Conservation (phyloP, 768 basidiomycete genomes). For the Tylopilus felleus region DNA sequence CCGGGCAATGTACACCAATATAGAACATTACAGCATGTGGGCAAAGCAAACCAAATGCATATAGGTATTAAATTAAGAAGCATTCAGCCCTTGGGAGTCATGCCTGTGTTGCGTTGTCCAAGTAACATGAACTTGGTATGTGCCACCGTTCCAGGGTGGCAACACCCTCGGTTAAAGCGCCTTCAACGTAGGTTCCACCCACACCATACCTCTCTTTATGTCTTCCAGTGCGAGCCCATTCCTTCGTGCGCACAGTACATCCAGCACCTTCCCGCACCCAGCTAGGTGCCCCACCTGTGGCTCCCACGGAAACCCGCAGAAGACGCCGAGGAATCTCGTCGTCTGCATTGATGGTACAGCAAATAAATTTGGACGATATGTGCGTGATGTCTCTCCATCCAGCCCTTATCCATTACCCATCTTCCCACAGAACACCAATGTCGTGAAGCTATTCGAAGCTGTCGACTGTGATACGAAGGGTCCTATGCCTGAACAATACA, state of each 20-base stretch:
- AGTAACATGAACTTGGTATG: background rate
- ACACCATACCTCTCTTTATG: background rate
- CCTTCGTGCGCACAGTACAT: background rate
- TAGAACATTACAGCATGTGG: background rate
- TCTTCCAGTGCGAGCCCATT: background rate
- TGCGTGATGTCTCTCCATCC: background rate
- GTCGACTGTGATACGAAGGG: slow-evolving; percentile 2
- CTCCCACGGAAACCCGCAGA: background rate
- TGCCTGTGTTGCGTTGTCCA: background rate
- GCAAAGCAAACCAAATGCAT: background rate
- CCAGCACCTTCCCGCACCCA: background rate
- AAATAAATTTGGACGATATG: slow-evolving; percentile 7
- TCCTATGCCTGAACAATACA: slow-evolving; percentile 3
- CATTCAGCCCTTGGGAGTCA: too few relatives aligned
- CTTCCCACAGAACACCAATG: slow-evolving; percentile 4
- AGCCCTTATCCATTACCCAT: background rate
- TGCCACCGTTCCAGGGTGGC: background rate
- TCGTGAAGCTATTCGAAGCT: slow-evolving; percentile 8
- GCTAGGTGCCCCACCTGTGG: background rate
- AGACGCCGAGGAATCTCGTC: slow-evolving; percentile 2
- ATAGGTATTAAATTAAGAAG: background rate
- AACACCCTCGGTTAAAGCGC: background rate
- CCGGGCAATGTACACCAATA: background rate
- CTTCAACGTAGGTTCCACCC: background rate
- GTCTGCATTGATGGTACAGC: slow-evolving; percentile 9